Conservation (phyloP, 2,329 filamentous ascomycete genomes). For the Cryphonectria japonica region DNA sequence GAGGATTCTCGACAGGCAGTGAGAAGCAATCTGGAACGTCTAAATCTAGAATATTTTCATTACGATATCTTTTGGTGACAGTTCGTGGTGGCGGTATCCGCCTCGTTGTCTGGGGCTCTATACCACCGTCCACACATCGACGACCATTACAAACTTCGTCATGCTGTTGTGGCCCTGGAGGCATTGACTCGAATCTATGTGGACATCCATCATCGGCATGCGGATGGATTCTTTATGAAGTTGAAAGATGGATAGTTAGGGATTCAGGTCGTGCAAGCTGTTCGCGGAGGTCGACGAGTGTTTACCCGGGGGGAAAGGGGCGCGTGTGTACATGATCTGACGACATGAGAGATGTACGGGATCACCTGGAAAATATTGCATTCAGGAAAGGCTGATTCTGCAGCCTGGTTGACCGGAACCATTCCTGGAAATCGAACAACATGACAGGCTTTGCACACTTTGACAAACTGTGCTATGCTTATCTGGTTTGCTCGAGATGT, state of each 20-base stretch:
- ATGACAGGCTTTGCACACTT: background rate
- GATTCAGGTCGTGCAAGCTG: background rate
- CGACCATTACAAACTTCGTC: background rate
- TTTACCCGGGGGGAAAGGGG: background rate
- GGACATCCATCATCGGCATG: background rate
- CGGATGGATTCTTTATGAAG: background rate
- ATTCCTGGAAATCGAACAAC: background rate
- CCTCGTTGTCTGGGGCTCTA: background rate
- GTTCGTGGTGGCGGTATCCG: background rate
- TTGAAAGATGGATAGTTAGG: too few relatives aligned
- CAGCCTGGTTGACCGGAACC: background rate
- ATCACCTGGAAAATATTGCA: background rate
- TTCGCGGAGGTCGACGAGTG: background rate
- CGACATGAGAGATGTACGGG: background rate
- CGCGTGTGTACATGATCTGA: background rate
- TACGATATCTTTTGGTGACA: background rate
- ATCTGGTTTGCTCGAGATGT: background rate
- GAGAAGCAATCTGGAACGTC: background rate
- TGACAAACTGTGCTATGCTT: background rate
- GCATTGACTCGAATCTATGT: background rate
- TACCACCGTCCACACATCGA: background rate
- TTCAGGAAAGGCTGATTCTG: background rate
- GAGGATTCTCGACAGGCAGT: background rate
- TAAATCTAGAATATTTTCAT: background rate
- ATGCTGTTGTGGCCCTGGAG: conserved; percentile 5